Conservation (phyloP, 2,329 filamentous ascomycete genomes). For the Hypomyces rosellus region DNA sequence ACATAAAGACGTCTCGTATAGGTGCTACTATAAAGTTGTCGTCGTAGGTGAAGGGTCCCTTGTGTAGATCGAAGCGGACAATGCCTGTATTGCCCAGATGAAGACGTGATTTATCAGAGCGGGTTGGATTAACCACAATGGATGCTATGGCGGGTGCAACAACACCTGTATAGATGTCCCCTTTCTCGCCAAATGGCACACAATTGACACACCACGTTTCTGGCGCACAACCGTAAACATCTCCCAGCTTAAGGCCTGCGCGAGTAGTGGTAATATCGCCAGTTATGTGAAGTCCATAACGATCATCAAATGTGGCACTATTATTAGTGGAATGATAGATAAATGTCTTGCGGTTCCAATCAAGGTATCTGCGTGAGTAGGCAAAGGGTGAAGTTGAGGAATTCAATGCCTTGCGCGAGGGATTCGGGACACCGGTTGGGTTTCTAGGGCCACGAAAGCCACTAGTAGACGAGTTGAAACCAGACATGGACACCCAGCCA, state of each 20-base stretch:
- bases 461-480: conserved; percentile 44
- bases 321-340: conserved; percentile 52
- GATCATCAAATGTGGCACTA: conserved; percentile 43
- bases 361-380: conserved; percentile 57
- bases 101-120: conserved; percentile 45
- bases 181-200: conserved; percentile 43
- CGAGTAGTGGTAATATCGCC: conserved; percentile 44
- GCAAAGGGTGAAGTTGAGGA: conserved; percentile 32
- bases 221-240: conserved; percentile 54
- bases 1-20: conserved; percentile 47
- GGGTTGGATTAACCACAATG: conserved; percentile 45
- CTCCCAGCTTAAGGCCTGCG: conserved; percentile 47
- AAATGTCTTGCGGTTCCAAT: conserved; percentile 62
- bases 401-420: conserved; percentile 32
- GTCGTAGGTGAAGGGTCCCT: conserved; percentile 55
- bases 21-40: conserved; percentile 50
- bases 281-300: conserved; percentile 40
- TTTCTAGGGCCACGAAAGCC: conserved; percentile 30
- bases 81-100: conserved; percentile 56
- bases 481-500: conserved; percentile 59
- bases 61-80: conserved; percentile 55
- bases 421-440: conserved; percentile 32
- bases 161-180: conserved; percentile 48
- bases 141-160: conserved; percentile 44
- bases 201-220: conserved; percentile 53